A percentile compares a stretch with the other conserved stretches of the same genome.
Evolutionary conservation across 1,284 basidiomycete genomes (phyloP).

Genomic region (Boletus mariae): DNA sequence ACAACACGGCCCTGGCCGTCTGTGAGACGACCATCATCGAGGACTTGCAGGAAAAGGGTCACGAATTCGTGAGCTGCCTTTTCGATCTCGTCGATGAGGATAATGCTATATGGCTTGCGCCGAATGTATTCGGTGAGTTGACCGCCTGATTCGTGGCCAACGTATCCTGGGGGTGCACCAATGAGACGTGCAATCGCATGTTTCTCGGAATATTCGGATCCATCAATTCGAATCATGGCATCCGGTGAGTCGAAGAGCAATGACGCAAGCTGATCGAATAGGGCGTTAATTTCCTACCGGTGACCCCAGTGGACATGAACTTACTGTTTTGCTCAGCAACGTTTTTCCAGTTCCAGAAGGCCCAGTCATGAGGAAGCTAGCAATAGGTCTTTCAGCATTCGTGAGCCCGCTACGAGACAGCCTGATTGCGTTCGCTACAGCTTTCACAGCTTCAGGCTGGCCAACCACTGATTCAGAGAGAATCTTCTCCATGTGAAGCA

Average conservation of each 20-base stretch:
- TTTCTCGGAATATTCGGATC: conserved; percentile 91
- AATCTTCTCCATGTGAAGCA: conserved; percentile 75
- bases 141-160: conserved; percentile 89
- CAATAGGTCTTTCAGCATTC: conserved; percentile 81
- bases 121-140: conserved; percentile 91
- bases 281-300: background rate
- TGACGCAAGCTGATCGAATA: conserved; percentile 63
- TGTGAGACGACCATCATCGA: conserved; percentile 93
- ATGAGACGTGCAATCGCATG: conserved; percentile 89
- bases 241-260: conserved; percentile 88
- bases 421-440: conserved; percentile 89
- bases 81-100: conserved; percentile 85
- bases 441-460: conserved; percentile 84
- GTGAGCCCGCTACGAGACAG: conserved; percentile 87
- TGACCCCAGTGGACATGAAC: conserved; percentile 23
- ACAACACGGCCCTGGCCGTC: conserved; percentile 82
- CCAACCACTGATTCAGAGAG: conserved; percentile 75
- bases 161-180: conserved; percentile 87
- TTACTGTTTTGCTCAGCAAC: conserved; percentile 84
- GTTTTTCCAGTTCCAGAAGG: conserved; percentile 92
- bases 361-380: conserved; percentile 90
- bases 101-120: conserved; percentile 80
- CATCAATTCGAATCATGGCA: conserved; percentile 90
- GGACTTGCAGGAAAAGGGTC: conserved; percentile 89
- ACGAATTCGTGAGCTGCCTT: conserved; percentile 90